Evolutionary conservation across 1,284 basidiomycete genomes (phyloP), one percentile per base, ranked within the genome.

Genomic region (Ceratobasidium sp.): DNA sequence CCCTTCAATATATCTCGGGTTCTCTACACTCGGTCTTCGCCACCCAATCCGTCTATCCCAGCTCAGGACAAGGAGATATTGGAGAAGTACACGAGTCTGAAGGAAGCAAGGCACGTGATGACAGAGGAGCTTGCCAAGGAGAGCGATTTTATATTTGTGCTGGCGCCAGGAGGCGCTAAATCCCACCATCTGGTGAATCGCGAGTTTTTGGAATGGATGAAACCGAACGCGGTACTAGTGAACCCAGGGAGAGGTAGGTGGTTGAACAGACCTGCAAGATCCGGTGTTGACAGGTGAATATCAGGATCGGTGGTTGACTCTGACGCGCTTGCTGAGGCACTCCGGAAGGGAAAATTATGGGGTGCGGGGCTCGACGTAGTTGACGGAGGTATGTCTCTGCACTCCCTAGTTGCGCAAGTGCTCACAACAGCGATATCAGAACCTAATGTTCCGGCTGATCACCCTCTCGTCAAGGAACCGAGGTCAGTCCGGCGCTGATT

Each of bases 311-410:
- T 98, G 5, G 92, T 99, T 13, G 95, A 98, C 81, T 93, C 92
- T 3, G 89, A 92, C 51, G 96, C 96, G 9, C 87, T 99, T 9
- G 91, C 91, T 0, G 88, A 87, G 75, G 96, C 96, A 0, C 83
- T 98, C 58, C 83, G 85, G 61, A 87, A 90, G 76, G 87, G 87
- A 1, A 89, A 90, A 86, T 92, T 98, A 53, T 97, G 92, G 85
- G 96, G 91, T 27, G 97, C 97, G 0, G 97, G 94, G 0, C 80
- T 99, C 6, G 97, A 99, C 81, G 97, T 98, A 41, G 89, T 98
- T 13, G 94, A 96, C 77, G 94, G 94, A 39, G 71, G 71, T 74
- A 64, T 19, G 56, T 11, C 19, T 39, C 6, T 0, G 1, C 11
- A 11, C 37, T 43, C 2, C 1, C 22, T 11, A n/a, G 16, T n/a